Evolutionary conservation across 768 basidiomycete species (phyloP).

Genomic region (Serendipita sp.): DNA sequence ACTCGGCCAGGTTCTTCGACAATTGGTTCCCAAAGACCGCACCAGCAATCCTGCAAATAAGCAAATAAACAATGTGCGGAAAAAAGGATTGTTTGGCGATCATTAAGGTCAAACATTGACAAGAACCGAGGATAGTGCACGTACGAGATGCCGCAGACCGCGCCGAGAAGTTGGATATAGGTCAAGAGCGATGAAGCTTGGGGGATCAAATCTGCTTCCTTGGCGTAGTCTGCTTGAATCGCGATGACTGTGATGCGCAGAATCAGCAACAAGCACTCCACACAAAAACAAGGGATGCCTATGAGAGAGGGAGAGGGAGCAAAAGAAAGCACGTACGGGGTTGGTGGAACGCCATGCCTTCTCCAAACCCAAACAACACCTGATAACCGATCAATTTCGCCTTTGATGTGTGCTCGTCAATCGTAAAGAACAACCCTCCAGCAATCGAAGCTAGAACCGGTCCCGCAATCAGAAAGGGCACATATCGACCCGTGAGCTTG

Average conservation of each 20-base stretch:
- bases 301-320: no score
- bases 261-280: not conserved
- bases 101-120: not conserved
- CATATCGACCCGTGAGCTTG: slow-evolving; percentile 21
- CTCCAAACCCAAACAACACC: slow-evolving; percentile 22
- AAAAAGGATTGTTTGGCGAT: no score
- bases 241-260: slow-evolving; percentile 24
- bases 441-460: slow-evolving; percentile 22
- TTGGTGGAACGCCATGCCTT: slow-evolving; percentile 17
- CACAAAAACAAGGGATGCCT: not conserved
- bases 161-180: slow-evolving; percentile 19
- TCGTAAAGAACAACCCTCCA: slow-evolving; percentile 23
- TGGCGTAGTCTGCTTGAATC: slow-evolving; percentile 24
- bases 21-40: slow-evolving; percentile 19
- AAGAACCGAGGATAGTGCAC: not conserved
- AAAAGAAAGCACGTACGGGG: slow-evolving; percentile 3
- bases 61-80: slow-evolving; percentile 9
- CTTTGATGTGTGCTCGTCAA: slow-evolving; percentile 16
- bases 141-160: slow-evolving; percentile 16
- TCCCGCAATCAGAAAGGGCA: slow-evolving; percentile 22
- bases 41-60: slow-evolving; percentile 11
- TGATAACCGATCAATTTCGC: slow-evolving; percentile 23
- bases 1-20: slow-evolving; percentile 15
- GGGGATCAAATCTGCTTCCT: slow-evolving; percentile 20
- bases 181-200: slow-evolving; percentile 22